These are phyloP conservation scores for Amanita molliuscula DNA, from an alignment of 768 basidiomycete species.

Conservation along the genomic window DNA sequence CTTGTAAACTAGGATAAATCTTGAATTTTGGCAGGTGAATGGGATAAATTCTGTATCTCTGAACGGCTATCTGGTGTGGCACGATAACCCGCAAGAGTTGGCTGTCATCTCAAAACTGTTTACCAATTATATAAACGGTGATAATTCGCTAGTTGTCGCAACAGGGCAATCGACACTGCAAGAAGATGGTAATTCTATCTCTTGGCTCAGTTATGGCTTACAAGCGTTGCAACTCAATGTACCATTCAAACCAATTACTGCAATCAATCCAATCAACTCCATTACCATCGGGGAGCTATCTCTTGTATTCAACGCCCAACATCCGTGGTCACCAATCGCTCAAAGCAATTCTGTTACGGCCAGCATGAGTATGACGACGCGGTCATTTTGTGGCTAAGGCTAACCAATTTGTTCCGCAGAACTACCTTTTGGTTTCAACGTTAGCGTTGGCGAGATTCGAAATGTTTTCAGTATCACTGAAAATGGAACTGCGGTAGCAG, in stretches of 20 bases:
- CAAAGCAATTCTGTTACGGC: constrained; percentile 53
- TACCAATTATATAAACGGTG: constrained; percentile 62
- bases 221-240: constrained; percentile 47
- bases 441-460: constrained; percentile 48
- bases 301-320: constrained; percentile 41
- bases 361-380: constrained; percentile 31
- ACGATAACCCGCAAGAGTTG: constrained; percentile 35
- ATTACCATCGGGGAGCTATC: constrained; percentile 53
- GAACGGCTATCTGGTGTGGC: constrained; percentile 43
- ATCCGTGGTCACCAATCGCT: constrained; percentile 48
- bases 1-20: background rate
- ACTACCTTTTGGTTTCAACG: constrained; percentile 61
- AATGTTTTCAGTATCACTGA: constrained; percentile 56
- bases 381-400: background rate
- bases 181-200: constrained; percentile 41
- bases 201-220: constrained; percentile 60
- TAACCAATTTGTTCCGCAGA: constrained; percentile 23
- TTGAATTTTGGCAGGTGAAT: constrained; percentile 24
- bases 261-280: constrained; percentile 54
- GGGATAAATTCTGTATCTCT: constrained; percentile 52
- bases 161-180: constrained; percentile 50
- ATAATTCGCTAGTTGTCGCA: constrained; percentile 46
- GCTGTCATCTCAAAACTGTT: constrained; percentile 50
- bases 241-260: constrained; percentile 40
- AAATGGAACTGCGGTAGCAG: constrained; percentile 42